Base-by-base conservation (phyloP, 1,284 basidiomycete species). In the Omphalotus olearius region DNA sequence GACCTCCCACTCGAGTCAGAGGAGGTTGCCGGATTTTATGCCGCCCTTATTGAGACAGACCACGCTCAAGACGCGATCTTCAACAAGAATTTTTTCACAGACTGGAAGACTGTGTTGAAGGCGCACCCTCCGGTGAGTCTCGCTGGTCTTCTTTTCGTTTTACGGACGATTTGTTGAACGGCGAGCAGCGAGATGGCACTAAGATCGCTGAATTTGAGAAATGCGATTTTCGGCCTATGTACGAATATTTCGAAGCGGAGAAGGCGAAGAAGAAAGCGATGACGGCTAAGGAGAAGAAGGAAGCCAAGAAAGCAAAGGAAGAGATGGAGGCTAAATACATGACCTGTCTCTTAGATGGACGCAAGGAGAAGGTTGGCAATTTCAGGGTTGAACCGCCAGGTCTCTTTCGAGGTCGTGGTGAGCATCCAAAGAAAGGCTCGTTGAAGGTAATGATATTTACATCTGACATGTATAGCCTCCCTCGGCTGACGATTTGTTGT, bases 351-450 rank as follows among this genome's bases (percentile, higher is more conserved):
- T 83, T 99, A 40, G 94, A 99, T 63, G 96, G 95, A 18, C 84
- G 94, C 50, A 95, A 94, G 70, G 97, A 99, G 74, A 98, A 97
- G 68, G 85, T 98, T 48, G 97, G 97, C 51, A 99, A 99, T 73
- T 98, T 99, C 76, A 84, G 94, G 59, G 87, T 98, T 46, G 97
- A 99, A 78, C 97, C 97, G 64, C 97, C 97, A 16, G 93, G 94
- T 39, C 75, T 99, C 40, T 99, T 99, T 74, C 80, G 96, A 69
- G 97, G 97, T 54, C 94, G 97, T 59, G 97, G 97, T 54, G 93
- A 98, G 62, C 97, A 99, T 70, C 97, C 97, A 1, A 95, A 91
- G 77, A 98, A 98, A 68, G 97, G 97, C 20, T 88, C 87, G 47
- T 78, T 98, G 56, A 99, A 99, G 80, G 92, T 93, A 62, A 60